These are phyloP conservation scores for Colletotrichum sublineola DNA, from an alignment of 2,329 filamentous ascomycete genomes.

Conservation along the genomic window DNA sequence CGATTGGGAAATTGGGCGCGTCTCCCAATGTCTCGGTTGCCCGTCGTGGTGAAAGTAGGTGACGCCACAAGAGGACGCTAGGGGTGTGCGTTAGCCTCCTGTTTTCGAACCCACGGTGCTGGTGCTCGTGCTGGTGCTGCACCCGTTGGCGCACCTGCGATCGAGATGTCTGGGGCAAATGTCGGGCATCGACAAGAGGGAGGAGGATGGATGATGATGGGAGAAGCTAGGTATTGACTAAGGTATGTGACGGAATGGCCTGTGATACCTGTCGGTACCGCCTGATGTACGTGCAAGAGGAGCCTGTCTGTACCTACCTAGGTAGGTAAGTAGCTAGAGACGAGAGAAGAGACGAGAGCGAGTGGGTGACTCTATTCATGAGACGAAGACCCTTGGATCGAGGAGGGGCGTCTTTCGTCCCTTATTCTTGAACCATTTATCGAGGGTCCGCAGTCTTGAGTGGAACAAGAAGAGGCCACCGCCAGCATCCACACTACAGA, in stretches of 20 bases:
- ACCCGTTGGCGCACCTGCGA: neutral
- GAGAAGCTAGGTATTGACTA: too few species aligned
- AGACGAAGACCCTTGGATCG: constrained; percentile 28
- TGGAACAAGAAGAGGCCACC: constrained; percentile 25
- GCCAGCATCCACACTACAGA: neutral
- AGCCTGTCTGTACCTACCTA: neutral
- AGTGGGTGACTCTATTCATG: neutral
- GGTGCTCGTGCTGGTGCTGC: neutral
- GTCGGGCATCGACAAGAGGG: constrained; percentile 6
- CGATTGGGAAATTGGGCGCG: constrained; percentile 32
- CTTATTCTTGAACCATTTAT: constrained; percentile 35
- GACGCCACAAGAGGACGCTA: constrained; percentile 38
- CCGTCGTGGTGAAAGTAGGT: constrained; percentile 35
- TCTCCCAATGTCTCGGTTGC: constrained; percentile 39
- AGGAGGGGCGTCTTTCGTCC: constrained; percentile 27
- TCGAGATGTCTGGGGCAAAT: constrained; percentile 6
- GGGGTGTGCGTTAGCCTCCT: constrained; percentile 25
- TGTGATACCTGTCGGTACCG: neutral
- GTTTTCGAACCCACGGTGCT: constrained; percentile 8
- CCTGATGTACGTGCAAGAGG: too few species aligned
- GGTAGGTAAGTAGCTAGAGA: too few species aligned
- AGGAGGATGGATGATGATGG: too few species aligned
- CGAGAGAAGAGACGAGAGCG: neutral
- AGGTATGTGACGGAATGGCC: neutral
- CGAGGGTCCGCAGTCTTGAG: constrained; percentile 18